A percentile compares a stretch with the other conserved stretches of the same genome.
Evolutionary conservation across 2,329 filamentous ascomycete genomes (phyloP).

Genomic region (Didymella glomerata): DNA sequence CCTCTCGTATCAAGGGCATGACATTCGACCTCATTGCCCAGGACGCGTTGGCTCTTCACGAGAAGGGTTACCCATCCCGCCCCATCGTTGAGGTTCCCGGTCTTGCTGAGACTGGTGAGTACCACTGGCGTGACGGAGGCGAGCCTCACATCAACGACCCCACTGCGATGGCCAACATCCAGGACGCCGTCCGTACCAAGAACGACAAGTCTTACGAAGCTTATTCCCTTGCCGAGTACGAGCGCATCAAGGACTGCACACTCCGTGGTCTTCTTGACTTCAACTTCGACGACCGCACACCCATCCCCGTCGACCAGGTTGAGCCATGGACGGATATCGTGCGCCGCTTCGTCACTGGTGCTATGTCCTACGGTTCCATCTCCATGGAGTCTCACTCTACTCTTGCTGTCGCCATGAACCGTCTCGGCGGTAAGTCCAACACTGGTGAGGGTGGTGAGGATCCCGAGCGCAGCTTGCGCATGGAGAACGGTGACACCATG

Average conservation of each 20-base stretch:
- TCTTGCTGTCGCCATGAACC: conserved; percentile 94
- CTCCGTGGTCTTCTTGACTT: conserved; percentile 94
- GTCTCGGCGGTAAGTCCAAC: conserved; percentile 95
- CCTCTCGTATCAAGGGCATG: conserved; percentile 91
- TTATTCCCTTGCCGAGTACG: conserved; percentile 90
- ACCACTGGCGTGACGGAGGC: conserved; percentile 97
- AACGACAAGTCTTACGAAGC: conserved; percentile 99
- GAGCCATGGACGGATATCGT: conserved; percentile 99
- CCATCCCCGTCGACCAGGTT: conserved; percentile 94
- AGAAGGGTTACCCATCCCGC: conserved; percentile 87
- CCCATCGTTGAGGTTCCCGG: conserved; percentile 79
- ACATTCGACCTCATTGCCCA: conserved; percentile 94
- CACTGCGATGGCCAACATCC: conserved; percentile 92
- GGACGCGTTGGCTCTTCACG: conserved; percentile 93
- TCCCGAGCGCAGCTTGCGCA: conserved; percentile 82
- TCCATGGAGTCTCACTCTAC: conserved; percentile 99
- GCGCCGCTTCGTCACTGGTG: conserved; percentile 92
- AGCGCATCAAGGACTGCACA: conserved; percentile 96
- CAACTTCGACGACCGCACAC: conserved; percentile 84
- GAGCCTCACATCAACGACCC: conserved; percentile 96
- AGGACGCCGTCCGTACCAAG: conserved; percentile 95
- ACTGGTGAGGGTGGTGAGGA: conserved; percentile 98
- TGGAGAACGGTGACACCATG: conserved; percentile 96
- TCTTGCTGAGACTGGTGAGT: conserved; percentile 91
- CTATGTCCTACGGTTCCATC: conserved; percentile 98